Conservation (phyloP, 164 flowering plant genomes). For the Sedum album region DNA sequence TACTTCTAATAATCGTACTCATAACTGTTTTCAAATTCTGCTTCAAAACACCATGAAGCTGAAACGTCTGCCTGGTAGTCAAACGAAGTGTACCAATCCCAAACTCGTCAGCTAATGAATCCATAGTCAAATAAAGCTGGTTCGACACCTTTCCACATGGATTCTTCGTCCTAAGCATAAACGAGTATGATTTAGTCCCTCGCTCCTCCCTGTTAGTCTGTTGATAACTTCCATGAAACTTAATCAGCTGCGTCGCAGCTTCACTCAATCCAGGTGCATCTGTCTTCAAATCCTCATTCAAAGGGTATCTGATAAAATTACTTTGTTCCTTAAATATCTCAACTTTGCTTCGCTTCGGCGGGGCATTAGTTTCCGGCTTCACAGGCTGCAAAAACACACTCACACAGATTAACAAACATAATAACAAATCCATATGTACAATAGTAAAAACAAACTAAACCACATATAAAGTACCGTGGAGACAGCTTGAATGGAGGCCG, state of each 20-base stretch:
- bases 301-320: conserved; percentile 83
- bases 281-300: conserved; percentile 81
- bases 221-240: conserved; percentile 98
- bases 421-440: too few species aligned
- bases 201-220: conserved; percentile 83
- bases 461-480: background rate
- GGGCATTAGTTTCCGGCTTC: conserved; percentile 45
- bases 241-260: conserved; percentile 83
- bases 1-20: conserved; percentile 69
- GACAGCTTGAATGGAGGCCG: background rate
- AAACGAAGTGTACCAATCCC: conserved; percentile 93
- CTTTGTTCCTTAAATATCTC: conserved; percentile 94
- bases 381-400: conserved; percentile 63
- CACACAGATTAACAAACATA: too few species aligned
- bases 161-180: conserved; percentile 96
- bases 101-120: conserved; percentile 89
- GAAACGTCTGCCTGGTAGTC: conserved; percentile 96
- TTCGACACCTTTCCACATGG: conserved; percentile 94
- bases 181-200: conserved; percentile 63
- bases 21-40: conserved; percentile 88
- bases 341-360: conserved; percentile 88
- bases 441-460: background rate
- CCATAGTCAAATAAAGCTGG: conserved; percentile 86
- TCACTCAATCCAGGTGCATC: conserved; percentile 87
- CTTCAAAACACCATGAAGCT: conserved; percentile 94